A percentile compares a stretch with the other conserved stretches of the same genome.
These are phyloP conservation scores for Anisodus tanguticus DNA, from an alignment of 257 asterid genomes.

Conservation along the genomic window DNA sequence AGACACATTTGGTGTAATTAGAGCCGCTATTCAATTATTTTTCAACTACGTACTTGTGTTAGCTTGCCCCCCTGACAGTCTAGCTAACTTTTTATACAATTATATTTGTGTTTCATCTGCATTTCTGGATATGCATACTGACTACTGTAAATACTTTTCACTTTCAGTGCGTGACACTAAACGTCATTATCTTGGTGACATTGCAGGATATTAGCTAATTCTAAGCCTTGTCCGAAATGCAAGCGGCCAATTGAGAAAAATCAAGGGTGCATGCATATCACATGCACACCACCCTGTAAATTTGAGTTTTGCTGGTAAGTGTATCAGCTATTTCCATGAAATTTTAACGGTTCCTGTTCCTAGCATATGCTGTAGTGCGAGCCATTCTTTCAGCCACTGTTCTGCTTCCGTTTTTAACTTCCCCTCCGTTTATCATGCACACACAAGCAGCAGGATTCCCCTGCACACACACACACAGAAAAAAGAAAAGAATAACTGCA, in stretches of 20 bases:
- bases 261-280: slow-evolving; percentile 99
- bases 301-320: slow-evolving; percentile 97
- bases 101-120: slow-evolving; percentile 25
- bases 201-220: slow-evolving; percentile 95
- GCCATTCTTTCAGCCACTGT: background rate
- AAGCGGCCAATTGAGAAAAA: slow-evolving; percentile 99
- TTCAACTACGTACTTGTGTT: background rate
- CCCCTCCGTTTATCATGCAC: background rate
- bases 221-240: slow-evolving; percentile 99
- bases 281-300: slow-evolving; percentile 98
- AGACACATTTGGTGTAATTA: background rate
- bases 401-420: background rate
- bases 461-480: background rate
- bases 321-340: slow-evolving; percentile 30
- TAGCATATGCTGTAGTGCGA: background rate
- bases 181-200: slow-evolving; percentile 33
- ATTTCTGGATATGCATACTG: slow-evolving; percentile 16
- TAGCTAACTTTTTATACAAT: background rate
- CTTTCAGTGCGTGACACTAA: slow-evolving; percentile 29
- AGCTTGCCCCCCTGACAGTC: background rate
- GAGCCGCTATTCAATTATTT: background rate
- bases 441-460: background rate
- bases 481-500: background rate
- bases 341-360: slow-evolving; percentile 21
- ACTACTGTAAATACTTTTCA: background rate